These are phyloP conservation scores for Serpula lacrymans DNA, from an alignment of 768 basidiomycete genomes.

Conservation along the genomic window DNA sequence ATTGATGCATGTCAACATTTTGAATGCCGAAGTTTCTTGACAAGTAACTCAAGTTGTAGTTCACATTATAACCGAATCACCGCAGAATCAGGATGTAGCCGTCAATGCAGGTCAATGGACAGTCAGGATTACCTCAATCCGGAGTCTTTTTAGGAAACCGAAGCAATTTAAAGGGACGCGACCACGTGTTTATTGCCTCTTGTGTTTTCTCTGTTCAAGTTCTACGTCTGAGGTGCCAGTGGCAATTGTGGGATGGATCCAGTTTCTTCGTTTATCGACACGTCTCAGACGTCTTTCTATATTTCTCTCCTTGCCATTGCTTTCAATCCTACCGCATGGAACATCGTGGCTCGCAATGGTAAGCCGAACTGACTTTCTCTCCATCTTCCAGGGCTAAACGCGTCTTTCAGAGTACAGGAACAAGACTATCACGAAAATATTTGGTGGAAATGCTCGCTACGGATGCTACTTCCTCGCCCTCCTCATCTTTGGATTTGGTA, in stretches of 20 bases:
- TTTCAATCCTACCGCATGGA: constrained; percentile 97
- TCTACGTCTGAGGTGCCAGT: background rate
- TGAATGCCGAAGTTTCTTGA: too few relatives aligned
- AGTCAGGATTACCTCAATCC: too few relatives aligned
- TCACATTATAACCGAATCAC: too few relatives aligned
- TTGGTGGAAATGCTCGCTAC: constrained; percentile 65
- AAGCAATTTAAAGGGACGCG: background rate
- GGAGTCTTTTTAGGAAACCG: too few relatives aligned
- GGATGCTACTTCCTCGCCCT: constrained; percentile 89
- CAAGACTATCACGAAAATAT: constrained; percentile 82
- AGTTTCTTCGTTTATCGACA: constrained; percentile 45
- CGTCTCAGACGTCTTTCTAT: constrained; percentile 61
- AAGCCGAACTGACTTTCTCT: too few relatives aligned
- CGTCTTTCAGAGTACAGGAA: constrained; percentile 63
- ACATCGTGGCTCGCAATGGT: constrained; percentile 92
- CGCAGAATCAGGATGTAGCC: too few relatives aligned
- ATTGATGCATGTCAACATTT: too few relatives aligned
- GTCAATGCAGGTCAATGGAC: too few relatives aligned
- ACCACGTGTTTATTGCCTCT: too few relatives aligned
- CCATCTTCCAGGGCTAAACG: constrained; percentile 12
- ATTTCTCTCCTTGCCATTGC: constrained; percentile 65
- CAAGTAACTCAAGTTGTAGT: too few relatives aligned
- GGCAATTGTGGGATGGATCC: constrained; percentile 28
- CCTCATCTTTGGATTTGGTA: constrained; percentile 81
- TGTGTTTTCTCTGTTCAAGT: background rate